Conservation (phyloP, 148 eudicot species). For the Arbutus unedo region DNA sequence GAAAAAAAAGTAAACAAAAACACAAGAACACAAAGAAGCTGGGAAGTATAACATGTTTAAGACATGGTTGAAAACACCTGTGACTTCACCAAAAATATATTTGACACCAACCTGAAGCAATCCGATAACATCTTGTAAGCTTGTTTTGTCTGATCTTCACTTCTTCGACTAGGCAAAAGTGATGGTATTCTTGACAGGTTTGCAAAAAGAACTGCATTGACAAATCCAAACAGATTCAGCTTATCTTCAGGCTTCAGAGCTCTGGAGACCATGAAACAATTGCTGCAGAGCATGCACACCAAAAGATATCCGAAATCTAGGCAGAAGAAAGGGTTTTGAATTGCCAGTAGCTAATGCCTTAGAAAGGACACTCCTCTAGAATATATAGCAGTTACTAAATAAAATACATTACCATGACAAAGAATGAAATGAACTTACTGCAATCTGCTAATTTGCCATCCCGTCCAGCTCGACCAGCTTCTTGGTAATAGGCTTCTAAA, state of each 20-base stretch:
- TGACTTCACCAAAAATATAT: not conserved
- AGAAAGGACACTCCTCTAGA: not conserved
- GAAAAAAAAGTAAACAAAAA: not conserved
- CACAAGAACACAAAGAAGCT: not conserved
- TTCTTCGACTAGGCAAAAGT: slow-evolving; percentile 75
- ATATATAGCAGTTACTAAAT: not conserved
- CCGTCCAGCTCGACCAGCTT: slow-evolving; percentile 96
- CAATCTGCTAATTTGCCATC: slow-evolving; percentile 84
- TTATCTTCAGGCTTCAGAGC: not conserved
- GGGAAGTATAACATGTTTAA: not conserved
- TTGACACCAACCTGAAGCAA: slow-evolving; percentile 56
- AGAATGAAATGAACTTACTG: slow-evolving; percentile 27
- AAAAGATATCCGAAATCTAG: not conserved
- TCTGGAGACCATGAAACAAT: not conserved
- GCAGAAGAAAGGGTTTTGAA: not conserved
- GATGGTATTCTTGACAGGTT: slow-evolving; percentile 56
- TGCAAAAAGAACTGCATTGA: slow-evolving; percentile 58
- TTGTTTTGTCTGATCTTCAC: slow-evolving; percentile 67
- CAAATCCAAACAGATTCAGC: slow-evolving; percentile 12
- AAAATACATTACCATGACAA: not conserved
- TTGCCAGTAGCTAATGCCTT: not conserved
- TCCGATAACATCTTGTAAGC: slow-evolving; percentile 83
- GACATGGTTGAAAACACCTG: not conserved
- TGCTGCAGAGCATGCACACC: not conserved
- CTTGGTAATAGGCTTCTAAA: slow-evolving; percentile 95